Evolutionary conservation across 164 flowering plant species (phyloP), one percentile per base, ranked within the genome.

Genomic region (Kalanchoe fedtschenkoi): DNA sequence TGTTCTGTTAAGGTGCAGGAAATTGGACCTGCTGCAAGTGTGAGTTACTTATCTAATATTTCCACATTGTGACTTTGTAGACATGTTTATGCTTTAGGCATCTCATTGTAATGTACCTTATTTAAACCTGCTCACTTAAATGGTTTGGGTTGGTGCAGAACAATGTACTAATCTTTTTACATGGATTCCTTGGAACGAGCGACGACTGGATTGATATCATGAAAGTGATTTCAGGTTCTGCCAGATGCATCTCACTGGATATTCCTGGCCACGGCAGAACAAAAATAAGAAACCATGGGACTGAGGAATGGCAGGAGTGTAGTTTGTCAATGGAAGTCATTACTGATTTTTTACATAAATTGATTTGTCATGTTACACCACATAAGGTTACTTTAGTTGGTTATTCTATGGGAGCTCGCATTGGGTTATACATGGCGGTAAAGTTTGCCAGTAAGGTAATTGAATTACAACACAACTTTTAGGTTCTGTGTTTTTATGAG

Each of bases 341-440:
- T 65, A 77, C 83, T 39, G 72, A 81, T 29, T 30, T 79, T 35
- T 43, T 93, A 56, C 34, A 28, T 66, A 71, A 83, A 74, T 55
- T 81, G 65, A 71, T 93, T 53, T 37, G 62, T 34, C 54, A 58
- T 15, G 63, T 85, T 46, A 68, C 82, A 58, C 72, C 83, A 62
- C 63, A 69, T 19, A 85, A 69, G 55, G 84, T 93, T 68, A 76
- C 74, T n/a, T 64, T 88, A 13, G 82, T 87, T 32, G 99, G 99
- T 42, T 93, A 93, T 70, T 93, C 99, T 5, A 88, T 93, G 96
- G 99, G 99, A 56, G 96, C 97, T 64, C 79, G 99, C 75, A 81
- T 90, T 30, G 86, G 95, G 26, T 68, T 93, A 53, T 76, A 80
- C 75, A 85, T 84, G 87, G 86, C 96, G 43, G 71, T 90, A 62